Percentiles rank a stretch among this genome's conserved stretches.
These are phyloP conservation scores for Leptodontidium sp. DNA, from an alignment of 2,329 filamentous ascomycete species.

Conservation along the genomic window DNA sequence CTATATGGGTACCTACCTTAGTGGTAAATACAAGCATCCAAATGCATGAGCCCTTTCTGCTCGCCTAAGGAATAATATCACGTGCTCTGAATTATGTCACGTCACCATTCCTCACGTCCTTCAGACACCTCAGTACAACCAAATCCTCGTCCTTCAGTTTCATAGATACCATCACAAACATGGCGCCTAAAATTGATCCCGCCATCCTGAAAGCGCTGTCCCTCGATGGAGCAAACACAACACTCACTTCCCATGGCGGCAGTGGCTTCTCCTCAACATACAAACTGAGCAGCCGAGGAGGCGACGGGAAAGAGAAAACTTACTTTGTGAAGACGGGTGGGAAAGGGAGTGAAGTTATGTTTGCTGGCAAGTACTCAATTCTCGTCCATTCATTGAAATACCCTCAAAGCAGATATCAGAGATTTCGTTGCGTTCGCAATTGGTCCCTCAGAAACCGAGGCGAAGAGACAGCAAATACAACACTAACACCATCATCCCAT, in stretches of 20 bases:
- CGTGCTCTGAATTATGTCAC: not conserved
- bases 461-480: not conserved
- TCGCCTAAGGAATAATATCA: not conserved
- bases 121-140: not conserved
- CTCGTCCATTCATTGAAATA: constrained; percentile 15
- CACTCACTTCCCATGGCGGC: constrained; percentile 67
- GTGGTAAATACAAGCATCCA: no score
- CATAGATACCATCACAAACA: constrained; percentile 35
- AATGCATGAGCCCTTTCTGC: not conserved
- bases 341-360: constrained; percentile 70
- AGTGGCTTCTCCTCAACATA: constrained; percentile 75
- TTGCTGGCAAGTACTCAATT: constrained; percentile 60
- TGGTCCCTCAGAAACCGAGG: no score
- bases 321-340: constrained; percentile 82
- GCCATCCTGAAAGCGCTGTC: constrained; percentile 68
- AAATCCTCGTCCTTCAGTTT: not conserved
- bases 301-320: constrained; percentile 38
- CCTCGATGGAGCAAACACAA: constrained; percentile 62
- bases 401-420: not conserved
- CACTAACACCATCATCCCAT: constrained; percentile 5
- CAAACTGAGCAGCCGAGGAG: constrained; percentile 57
- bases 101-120: not conserved
- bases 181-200: constrained; percentile 63
- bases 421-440: not conserved
- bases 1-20: no score